These are phyloP conservation scores for Pichia exigua DNA, from an alignment of 805 yeast species.

Conservation along the genomic window DNA sequence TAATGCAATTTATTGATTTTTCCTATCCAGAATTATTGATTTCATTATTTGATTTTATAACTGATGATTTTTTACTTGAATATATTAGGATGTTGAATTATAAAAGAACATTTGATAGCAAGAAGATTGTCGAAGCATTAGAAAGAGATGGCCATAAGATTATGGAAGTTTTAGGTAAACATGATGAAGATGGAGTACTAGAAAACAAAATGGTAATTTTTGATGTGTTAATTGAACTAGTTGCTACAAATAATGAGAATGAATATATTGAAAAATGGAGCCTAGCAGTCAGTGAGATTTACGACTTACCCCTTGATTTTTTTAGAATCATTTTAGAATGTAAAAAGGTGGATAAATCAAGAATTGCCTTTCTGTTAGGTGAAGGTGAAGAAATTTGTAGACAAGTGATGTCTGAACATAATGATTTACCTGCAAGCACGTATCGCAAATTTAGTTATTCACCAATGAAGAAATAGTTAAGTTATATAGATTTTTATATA, in stretches of 20 bases:
- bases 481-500: neutral
- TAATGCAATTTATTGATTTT: constrained; percentile 23
- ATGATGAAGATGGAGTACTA: constrained; percentile 23
- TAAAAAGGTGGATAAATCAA: constrained; percentile 23
- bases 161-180: constrained; percentile 43
- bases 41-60: constrained; percentile 24
- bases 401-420: constrained; percentile 2
- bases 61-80: constrained; percentile 34
- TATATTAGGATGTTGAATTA: constrained; percentile 23
- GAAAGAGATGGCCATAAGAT: constrained; percentile 54
- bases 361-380: constrained; percentile 16
- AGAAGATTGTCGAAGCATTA: constrained; percentile 38
- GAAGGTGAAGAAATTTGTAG: constrained; percentile 17
- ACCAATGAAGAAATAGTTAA: neutral
- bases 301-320: constrained; percentile 71
- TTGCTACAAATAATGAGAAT: constrained; percentile 38
- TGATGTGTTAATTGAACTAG: constrained; percentile 53
- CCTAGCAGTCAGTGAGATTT: constrained; percentile 53
- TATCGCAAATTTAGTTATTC: constrained; percentile 11
- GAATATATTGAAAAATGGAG: constrained; percentile 34
- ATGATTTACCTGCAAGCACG: constrained; percentile 1
- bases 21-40: constrained; percentile 24
- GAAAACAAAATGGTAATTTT: constrained; percentile 38
- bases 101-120: constrained; percentile 20
- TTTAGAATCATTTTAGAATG: constrained; percentile 53